phyloP scores from a whole-genome alignment of 1,284 basidiomycete genomes.

The Tilletia indica region DNA sequence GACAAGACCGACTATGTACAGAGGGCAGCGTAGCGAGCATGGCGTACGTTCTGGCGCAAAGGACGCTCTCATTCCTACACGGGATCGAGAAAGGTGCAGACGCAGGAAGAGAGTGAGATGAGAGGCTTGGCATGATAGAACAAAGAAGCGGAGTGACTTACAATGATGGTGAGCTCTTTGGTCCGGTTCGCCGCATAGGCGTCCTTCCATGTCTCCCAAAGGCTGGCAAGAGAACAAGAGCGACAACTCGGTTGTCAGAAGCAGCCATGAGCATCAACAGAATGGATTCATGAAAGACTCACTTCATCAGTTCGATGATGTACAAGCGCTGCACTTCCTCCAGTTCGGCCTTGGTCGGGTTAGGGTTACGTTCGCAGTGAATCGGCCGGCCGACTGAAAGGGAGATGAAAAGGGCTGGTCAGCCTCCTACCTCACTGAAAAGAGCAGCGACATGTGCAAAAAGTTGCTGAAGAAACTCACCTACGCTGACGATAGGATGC shows the following conservation, averaged over 20 bases:
- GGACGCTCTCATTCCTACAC: not conserved
- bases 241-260: not conserved
- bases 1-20: too few species aligned
- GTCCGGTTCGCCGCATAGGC: conserved; percentile 48
- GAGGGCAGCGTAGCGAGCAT: too few species aligned
- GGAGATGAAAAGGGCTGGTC: not conserved
- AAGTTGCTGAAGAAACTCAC: conserved; percentile 29
- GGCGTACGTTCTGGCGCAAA: too few species aligned
- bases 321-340: conserved; percentile 78
- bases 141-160: conserved; percentile 15
- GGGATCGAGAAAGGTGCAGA: not conserved
- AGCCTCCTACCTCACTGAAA: not conserved
- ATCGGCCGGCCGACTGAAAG: conserved; percentile 76
- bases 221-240: conserved; percentile 24
- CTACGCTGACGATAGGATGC: conserved; percentile 87
- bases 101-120: not conserved
- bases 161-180: conserved; percentile 52
- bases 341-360: conserved; percentile 78
- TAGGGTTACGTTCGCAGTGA: conserved; percentile 71
- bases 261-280: not conserved
- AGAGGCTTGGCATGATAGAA: not conserved
- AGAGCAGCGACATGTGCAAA: too few species aligned
- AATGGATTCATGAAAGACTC: conserved; percentile 19
- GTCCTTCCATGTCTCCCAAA: conserved; percentile 55
- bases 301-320: conserved; percentile 69